phyloP scores from a whole-genome alignment of 2,329 filamentous ascomycete species.

The Rachicladosporium sp. region DNA sequence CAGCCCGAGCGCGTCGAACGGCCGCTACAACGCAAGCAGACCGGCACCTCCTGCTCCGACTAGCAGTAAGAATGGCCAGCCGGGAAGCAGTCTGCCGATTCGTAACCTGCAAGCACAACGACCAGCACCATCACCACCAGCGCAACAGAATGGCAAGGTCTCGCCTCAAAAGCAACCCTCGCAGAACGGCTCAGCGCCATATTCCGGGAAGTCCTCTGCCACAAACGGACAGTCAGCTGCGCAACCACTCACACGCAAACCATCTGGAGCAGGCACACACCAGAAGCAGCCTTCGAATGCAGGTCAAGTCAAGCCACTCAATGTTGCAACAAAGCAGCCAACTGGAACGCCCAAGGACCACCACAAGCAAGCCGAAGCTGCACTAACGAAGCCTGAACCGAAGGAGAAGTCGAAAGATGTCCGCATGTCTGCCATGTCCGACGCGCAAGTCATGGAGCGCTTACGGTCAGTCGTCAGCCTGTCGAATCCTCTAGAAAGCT shows the following conservation, averaged over 20 bases:
- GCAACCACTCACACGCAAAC: constrained; percentile 18
- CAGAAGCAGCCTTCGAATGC: constrained; percentile 14
- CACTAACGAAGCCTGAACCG: constrained; percentile 60
- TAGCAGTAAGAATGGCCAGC: constrained; percentile 16
- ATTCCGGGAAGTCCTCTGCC: constrained; percentile 16
- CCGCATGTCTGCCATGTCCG: constrained; percentile 96
- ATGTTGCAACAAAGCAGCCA: constrained; percentile 36
- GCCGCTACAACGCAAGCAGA: constrained; percentile 74
- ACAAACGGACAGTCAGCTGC: constrained; percentile 16
- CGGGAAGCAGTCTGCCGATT: constrained; percentile 16
- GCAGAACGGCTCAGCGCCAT: constrained; percentile 17
- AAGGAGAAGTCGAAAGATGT: constrained; percentile 77
- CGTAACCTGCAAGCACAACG: constrained; percentile 58
- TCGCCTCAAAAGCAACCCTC: constrained; percentile 14
- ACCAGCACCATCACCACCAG: constrained; percentile 21
- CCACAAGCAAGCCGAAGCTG: constrained; percentile 78
- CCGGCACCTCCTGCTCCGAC: constrained; percentile 49
- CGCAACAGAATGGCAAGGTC: constrained; percentile 16
- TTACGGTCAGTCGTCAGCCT: constrained; percentile 90
- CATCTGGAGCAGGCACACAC: constrained; percentile 15
- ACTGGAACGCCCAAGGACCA: constrained; percentile 37
- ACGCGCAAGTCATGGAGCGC: constrained; percentile 93
- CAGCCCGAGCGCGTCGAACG: constrained; percentile 28
- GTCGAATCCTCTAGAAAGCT: constrained; percentile 85
- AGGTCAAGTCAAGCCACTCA: constrained; percentile 39